A percentile compares a stretch with the other conserved stretches of the same genome.
phyloP scores from a whole-genome alignment of 179 eudicot genomes.

The Sideroxylon spinosum region DNA sequence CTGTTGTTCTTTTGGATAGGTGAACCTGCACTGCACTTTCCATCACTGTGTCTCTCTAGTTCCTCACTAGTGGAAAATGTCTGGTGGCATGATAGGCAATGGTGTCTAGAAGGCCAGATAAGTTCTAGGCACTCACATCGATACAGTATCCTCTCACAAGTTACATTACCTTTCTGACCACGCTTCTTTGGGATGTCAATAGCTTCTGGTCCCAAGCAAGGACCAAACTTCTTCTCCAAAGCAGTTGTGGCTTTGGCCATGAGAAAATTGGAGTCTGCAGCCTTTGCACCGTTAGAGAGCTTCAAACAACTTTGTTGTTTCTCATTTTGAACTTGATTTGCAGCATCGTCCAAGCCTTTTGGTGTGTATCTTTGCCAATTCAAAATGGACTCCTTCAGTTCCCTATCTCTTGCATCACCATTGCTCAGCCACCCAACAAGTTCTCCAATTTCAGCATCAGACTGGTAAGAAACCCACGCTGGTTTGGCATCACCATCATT shows the following conservation, averaged over 20 bases:
- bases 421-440: constrained; percentile 57
- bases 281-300: constrained; percentile 16
- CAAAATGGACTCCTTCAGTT: constrained; percentile 60
- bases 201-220: constrained; percentile 33
- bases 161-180: constrained; percentile 24
- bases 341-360: constrained; percentile 22
- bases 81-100: constrained; percentile 67
- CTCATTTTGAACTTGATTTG: constrained; percentile 28
- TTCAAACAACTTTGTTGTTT: constrained; percentile 16
- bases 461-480: constrained; percentile 59
- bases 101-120: constrained; percentile 59
- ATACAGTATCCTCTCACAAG: constrained; percentile 32
- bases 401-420: constrained; percentile 61
- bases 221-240: constrained; percentile 61
- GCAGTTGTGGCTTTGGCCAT: constrained; percentile 49
- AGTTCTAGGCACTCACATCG: constrained; percentile 82
- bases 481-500: constrained; percentile 22
- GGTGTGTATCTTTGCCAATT: constrained; percentile 50
- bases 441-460: constrained; percentile 51
- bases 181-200: constrained; percentile 35
- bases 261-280: constrained; percentile 25
- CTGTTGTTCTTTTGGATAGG: constrained; percentile 27
- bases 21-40: constrained; percentile 30
- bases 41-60: constrained; percentile 42
- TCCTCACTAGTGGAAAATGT: constrained; percentile 46